Base-by-base conservation (phyloP, 495 filamentous ascomycete species). In the Penicillium simplicissimum region DNA sequence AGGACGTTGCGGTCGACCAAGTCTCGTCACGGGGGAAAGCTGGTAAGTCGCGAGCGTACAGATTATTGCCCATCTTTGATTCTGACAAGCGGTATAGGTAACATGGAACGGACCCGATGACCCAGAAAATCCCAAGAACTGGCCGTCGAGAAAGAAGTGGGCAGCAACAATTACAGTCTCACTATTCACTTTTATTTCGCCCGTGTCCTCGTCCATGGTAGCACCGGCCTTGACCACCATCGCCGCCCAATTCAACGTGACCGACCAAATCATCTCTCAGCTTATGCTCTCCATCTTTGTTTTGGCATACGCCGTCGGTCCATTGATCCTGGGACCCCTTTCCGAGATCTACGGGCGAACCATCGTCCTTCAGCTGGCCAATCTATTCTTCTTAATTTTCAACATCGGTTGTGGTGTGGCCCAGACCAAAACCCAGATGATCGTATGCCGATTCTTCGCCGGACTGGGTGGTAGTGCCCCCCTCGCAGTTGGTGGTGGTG, bases 311-410 rank as follows among this genome's bases (percentile, higher is more conserved):
- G 87, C 87, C 4, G 70, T 90, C 9, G 87, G 85, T 7, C 90
- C 90, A 0, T 67, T 94, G 17, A 70, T 92, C 45, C 74, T 93
- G 11, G 87, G 87, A 0, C 90, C 91, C 0, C 72, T 93, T 8
- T 88, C 83, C 11, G 90, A 95, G 70, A 86, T 92, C 15, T 92
- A 90, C 60, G 91, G 91, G 0, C 81, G 91, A 36, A 74, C 82
- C 0, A 76, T 80, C 7, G 81, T 92, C 11, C 74, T 92, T 23
- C 84, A 85, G 28, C 69, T 77, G 3, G 74, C 85, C 8, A 91
- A 92, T 58, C 52, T 84, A 7, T 86, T 90, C 60, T 96, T 90
- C 63, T 79, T 87, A 0, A 67, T 84, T 4, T 88, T 83, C 58
- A 87, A 87, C 58, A 79, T 81, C 49, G 81, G 75, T 4, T 85